A percentile compares a stretch with the other conserved stretches of the same genome.
Conservation (phyloP, 1,284 basidiomycete species). For the Fomitopsis pinicola region DNA sequence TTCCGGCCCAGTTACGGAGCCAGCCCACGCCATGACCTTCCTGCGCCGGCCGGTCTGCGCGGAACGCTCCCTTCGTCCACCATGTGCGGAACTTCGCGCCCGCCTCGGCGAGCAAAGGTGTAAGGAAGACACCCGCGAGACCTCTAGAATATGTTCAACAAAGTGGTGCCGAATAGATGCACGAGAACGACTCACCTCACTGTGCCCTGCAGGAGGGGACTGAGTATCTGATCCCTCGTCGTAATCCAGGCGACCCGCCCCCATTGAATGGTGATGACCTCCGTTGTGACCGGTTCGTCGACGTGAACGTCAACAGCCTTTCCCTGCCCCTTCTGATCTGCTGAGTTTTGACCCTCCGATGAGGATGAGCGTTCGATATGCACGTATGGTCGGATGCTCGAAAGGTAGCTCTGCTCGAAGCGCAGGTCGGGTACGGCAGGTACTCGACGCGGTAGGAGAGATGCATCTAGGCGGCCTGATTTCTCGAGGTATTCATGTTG, state of each 20-base stretch:
- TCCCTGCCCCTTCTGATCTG: slow-evolving; percentile 29
- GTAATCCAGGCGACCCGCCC: slow-evolving; percentile 58
- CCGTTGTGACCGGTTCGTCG: slow-evolving; percentile 15
- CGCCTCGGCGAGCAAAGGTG: slow-evolving; percentile 13
- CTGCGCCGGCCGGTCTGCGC: slow-evolving; percentile 12
- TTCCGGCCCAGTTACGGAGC: slow-evolving; percentile 18
- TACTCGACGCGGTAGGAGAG: not conserved
- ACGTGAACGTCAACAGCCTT: slow-evolving; percentile 16
- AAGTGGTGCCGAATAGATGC: not conserved
- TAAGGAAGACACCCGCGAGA: slow-evolving; percentile 19
- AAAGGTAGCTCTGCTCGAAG: slow-evolving; percentile 66
- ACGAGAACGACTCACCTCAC: slow-evolving; percentile 45
- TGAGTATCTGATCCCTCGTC: slow-evolving; percentile 61
- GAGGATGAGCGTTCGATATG: slow-evolving; percentile 27
- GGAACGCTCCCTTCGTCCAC: slow-evolving; percentile 21
- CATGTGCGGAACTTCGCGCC: slow-evolving; percentile 17
- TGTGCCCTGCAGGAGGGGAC: slow-evolving; percentile 67
- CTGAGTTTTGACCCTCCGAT: slow-evolving; percentile 2
- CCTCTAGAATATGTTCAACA: slow-evolving; percentile 16
- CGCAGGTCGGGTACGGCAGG: slow-evolving; percentile 53
- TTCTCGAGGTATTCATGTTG: not conserved
- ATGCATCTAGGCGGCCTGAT: not conserved
- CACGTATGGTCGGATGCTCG: slow-evolving; percentile 53
- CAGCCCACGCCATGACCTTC: slow-evolving; percentile 21
- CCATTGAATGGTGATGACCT: slow-evolving; percentile 54